phyloP scores from a whole-genome alignment of 169 alveolate genomes.

The Eimeria nieschulzi region DNA sequence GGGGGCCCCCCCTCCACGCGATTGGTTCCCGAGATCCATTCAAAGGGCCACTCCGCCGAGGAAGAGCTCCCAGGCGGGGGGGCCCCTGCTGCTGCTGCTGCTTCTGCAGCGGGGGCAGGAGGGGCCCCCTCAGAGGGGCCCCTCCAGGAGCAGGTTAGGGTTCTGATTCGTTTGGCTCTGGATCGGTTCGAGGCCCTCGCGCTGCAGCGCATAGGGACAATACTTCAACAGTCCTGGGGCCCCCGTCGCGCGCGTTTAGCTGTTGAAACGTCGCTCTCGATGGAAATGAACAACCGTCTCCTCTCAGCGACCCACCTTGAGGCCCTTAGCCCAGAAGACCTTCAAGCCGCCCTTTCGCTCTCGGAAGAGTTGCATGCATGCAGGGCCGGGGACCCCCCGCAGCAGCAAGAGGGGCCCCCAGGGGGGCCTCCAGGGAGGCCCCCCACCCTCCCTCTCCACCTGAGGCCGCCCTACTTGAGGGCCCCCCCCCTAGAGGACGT shows the following conservation, averaged over 20 bases:
- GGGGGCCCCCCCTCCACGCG: too few species aligned
- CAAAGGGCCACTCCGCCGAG: too few species aligned
- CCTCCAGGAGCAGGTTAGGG: neutral
- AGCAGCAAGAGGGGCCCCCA: neutral
- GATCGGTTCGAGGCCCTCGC: neutral
- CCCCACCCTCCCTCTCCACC: neutral
- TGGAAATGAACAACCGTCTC: neutral
- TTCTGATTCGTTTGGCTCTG: neutral
- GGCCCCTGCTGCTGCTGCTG: neutral
- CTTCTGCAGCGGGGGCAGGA: neutral
- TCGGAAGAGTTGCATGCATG: neutral
- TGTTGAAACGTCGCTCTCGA: neutral
- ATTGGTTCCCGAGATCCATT: too few species aligned
- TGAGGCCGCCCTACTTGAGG: neutral
- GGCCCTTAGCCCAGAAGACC: neutral
- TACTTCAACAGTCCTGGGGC: neutral
- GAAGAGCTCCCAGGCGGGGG: too few species aligned
- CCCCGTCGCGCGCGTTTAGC: neutral
- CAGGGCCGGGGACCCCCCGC: conserved; percentile 7
- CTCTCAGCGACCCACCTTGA: neutral
- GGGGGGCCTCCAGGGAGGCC: conserved; percentile 7
- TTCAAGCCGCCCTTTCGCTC: neutral
- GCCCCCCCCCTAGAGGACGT: conserved; percentile 7
- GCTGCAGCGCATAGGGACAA: neutral
- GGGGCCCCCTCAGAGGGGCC: neutral